Evolutionary conservation across 176 grass and related monocot species (phyloP).

Genomic region (Oryza nivara): DNA sequence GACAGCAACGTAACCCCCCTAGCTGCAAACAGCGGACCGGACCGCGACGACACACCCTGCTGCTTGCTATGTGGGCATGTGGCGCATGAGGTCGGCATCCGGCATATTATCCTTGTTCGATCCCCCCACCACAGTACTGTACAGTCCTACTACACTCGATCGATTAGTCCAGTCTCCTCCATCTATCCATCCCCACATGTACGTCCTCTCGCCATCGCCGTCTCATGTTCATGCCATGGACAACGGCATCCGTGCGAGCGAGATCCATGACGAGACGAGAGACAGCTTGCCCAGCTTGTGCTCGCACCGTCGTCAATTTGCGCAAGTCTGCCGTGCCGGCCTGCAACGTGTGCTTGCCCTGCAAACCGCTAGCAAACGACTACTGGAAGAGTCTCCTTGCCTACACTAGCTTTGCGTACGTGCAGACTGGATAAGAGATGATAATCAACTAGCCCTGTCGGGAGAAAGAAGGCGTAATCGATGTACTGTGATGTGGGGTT

Average conservation of each 20-base stretch:
- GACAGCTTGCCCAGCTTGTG: not conserved
- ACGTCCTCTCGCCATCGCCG: not conserved
- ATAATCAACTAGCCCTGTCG: not conserved
- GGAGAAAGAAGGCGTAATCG: not conserved
- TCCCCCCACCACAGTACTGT: no score
- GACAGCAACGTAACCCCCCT: not conserved
- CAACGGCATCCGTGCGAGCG: conserved; percentile 17
- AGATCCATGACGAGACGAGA: conserved; percentile 12
- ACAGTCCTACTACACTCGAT: not conserved
- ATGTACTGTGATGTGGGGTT: not conserved
- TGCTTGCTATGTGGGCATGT: no score
- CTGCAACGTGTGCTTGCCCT: not conserved
- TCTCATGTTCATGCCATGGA: conserved; percentile 31
- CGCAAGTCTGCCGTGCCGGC: no score
- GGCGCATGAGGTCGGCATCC: not conserved
- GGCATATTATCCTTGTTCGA: not conserved
- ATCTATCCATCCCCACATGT: no score
- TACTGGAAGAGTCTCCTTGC: not conserved
- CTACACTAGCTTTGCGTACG: not conserved
- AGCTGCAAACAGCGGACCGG: not conserved
- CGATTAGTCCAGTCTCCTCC: not conserved
- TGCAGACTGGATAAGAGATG: not conserved
- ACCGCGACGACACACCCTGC: no score
- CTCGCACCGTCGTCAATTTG: no score
- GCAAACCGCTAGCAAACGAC: not conserved